Base-by-base conservation (phyloP, 176 grass and related monocot genomes). In the Eleusine indica region DNA sequence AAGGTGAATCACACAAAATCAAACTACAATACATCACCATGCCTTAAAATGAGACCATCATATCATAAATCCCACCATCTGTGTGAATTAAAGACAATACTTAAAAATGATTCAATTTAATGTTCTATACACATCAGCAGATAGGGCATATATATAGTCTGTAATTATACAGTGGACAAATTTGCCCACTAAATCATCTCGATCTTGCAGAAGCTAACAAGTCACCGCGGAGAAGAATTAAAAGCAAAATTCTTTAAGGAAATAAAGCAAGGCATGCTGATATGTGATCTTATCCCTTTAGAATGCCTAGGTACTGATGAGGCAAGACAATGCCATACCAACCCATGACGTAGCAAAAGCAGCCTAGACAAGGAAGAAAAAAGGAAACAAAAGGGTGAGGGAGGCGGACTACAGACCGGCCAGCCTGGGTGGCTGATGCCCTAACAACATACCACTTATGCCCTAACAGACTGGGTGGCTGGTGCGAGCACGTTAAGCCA, bases 21-120 rank as follows among this genome's bases (percentile, higher is more conserved):
- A 32, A 75, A 44, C 37, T 69, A 25, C 49, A 29, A 83, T 35
- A 68, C 53, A 73, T 79, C 40, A 68, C 15, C 65, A 19, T 43
- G 9, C 4, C 42, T 54, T 37, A 66, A 70, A 64, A 57, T 39
- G 30, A 52, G 44, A 74, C 58, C 77, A 60, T 56, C 32, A 77
- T 39, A 86, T 38, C 57, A 71, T 46, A 78, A 5, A 29, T 67
- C 58, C 11, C 32, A 43, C 42, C 49, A 30, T 8, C 48, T 25
- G 57, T 22, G 29, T 53, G 32, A 60, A 60, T 58, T 75, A 6
- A 53, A 75, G 9, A 61, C 14, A 77, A 61, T 9, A 61, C 6
- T 62, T 62, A 2, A 41, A 41, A 76, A 38, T 8, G 44, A 47
- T 47, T 47, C 44, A 47, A 47, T 47, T 47, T 47, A 47, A 11